Percentiles rank a stretch among this genome's conserved stretches.
These are phyloP conservation scores for Paxillus ammoniavirescens DNA, from an alignment of 768 basidiomycete species.

Conservation along the genomic window DNA sequence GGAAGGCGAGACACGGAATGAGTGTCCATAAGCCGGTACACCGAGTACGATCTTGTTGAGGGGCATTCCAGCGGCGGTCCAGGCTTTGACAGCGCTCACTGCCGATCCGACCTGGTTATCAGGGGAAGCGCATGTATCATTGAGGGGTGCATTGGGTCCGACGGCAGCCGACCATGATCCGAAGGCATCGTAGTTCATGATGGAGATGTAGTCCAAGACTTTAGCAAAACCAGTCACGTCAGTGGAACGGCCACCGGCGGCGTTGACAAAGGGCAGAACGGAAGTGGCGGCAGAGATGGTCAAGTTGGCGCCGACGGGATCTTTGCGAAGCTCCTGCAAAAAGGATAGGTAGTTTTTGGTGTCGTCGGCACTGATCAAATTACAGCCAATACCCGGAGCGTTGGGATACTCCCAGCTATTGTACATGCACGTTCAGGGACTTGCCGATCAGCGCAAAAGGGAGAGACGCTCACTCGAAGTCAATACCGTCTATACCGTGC, in stretches of 20 bases:
- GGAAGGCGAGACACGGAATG: constrained; percentile 45
- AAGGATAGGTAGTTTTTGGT: constrained; percentile 74
- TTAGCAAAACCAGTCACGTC: constrained; percentile 76
- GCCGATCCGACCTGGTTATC: constrained; percentile 71
- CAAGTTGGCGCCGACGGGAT: constrained; percentile 45
- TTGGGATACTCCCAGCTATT: constrained; percentile 84
- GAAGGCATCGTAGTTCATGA: constrained; percentile 69
- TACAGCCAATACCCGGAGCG: constrained; percentile 62
- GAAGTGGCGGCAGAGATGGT: constrained; percentile 70
- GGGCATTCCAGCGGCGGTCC: constrained; percentile 78
- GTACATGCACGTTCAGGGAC: constrained; percentile 10
- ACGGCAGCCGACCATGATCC: constrained; percentile 51
- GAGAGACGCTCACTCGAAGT: not conserved
- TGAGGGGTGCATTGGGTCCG: constrained; percentile 81
- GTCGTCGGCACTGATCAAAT: constrained; percentile 54
- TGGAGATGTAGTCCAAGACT: constrained; percentile 62
- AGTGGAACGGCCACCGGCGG: constrained; percentile 54
- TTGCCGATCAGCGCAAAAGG: not conserved
- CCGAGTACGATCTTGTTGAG: constrained; percentile 68
- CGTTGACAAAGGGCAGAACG: constrained; percentile 59
- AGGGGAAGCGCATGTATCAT: constrained; percentile 67
- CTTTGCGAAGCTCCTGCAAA: constrained; percentile 59
- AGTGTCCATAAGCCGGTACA: constrained; percentile 78
- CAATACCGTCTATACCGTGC: too few relatives aligned
- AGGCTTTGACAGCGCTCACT: constrained; percentile 63